These are phyloP conservation scores for Solanum tarijense DNA, from an alignment of 257 asterid species.

Conservation along the genomic window DNA sequence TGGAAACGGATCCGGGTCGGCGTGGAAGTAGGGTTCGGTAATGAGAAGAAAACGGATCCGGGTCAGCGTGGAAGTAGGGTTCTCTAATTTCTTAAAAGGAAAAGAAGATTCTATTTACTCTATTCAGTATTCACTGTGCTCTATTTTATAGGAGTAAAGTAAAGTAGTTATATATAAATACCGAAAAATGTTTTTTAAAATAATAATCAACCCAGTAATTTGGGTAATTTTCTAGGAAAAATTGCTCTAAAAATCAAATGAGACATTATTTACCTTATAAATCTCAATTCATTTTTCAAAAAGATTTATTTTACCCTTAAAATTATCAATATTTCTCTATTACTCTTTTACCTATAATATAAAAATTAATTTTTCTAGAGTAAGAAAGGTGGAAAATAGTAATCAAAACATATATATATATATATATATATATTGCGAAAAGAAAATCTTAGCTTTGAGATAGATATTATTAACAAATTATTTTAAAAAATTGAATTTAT, in stretches of 20 bases:
- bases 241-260: background rate
- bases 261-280: background rate
- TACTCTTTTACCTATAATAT: background rate
- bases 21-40: background rate
- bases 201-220: background rate
- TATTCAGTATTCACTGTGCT: background rate
- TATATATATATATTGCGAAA: background rate
- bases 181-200: background rate
- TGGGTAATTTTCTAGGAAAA: background rate
- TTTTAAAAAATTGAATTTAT: fast-evolving
- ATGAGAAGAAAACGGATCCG: background rate
- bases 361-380: background rate
- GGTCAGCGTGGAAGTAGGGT: background rate
- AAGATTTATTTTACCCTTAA: background rate
- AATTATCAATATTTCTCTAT: background rate
- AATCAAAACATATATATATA: too few relatives aligned
- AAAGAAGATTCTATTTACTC: background rate
- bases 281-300: background rate
- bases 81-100: background rate
- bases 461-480: too few relatives aligned
- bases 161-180: too few relatives aligned
- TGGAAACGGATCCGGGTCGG: background rate
- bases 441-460: too few relatives aligned
- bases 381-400: background rate
- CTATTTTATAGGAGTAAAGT: background rate